phyloP scores from a whole-genome alignment of 305 asterid genomes.

The Petunia hybrid region DNA sequence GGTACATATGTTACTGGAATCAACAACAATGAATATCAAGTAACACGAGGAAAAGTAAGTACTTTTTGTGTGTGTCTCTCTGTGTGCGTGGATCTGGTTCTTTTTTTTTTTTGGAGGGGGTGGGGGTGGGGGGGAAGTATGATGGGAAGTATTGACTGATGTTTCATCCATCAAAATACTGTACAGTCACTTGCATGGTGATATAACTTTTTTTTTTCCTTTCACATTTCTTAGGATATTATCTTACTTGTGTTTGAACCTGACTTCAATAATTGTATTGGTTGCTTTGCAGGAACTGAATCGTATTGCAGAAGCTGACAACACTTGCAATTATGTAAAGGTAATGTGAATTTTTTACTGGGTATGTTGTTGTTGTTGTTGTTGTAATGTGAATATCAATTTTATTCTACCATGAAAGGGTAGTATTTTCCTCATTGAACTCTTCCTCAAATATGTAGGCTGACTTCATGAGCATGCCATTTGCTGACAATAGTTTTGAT shows the following conservation, averaged over 20 bases:
- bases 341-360: neutral
- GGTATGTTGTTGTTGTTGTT: too few relatives aligned
- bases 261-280: neutral
- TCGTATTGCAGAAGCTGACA: neutral
- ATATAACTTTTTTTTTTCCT: neutral
- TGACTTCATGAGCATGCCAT: constrained; percentile 32
- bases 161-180: neutral
- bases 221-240: neutral
- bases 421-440: neutral
- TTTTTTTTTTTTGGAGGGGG: neutral
- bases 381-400: neutral
- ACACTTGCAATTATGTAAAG: constrained; percentile 26
- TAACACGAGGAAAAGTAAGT: constrained; percentile 29
- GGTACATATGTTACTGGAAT: constrained; percentile 32
- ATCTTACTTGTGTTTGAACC: neutral
- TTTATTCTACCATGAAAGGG: neutral
- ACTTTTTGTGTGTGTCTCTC: neutral
- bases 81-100: neutral
- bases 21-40: constrained; percentile 35
- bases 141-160: neutral
- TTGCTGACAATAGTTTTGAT: constrained; percentile 26
- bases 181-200: neutral
- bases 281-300: constrained; percentile 30
- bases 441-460: neutral
- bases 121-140: neutral